Conservation (phyloP, 2,329 filamentous ascomycete species). For the Fusarium nanum region DNA sequence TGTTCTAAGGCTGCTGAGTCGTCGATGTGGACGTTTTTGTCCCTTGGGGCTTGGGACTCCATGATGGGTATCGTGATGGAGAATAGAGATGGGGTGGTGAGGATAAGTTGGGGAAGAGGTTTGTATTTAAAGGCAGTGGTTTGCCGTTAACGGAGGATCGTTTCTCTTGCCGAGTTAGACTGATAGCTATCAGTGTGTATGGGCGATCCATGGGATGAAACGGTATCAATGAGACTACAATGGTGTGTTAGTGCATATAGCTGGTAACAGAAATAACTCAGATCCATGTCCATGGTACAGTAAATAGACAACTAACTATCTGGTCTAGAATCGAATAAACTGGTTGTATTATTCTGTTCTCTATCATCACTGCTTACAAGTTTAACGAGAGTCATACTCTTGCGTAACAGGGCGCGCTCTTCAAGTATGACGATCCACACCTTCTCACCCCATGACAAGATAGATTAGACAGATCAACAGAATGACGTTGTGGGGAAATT, state of each 20-base stretch:
- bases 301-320: background rate
- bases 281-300: background rate
- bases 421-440: constrained; percentile 34
- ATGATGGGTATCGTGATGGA: constrained; percentile 13
- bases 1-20: constrained; percentile 57
- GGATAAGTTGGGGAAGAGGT: background rate
- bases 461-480: constrained; percentile 3
- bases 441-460: constrained; percentile 7
- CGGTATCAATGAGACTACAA: background rate
- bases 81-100: background rate
- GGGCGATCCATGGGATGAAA: constrained; percentile 16
- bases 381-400: constrained; percentile 5
- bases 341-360: background rate
- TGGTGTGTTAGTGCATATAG: background rate
- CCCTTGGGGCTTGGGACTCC: constrained; percentile 37
- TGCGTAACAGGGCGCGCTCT: constrained; percentile 37
- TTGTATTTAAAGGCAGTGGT: constrained; percentile 11
- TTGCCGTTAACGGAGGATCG: constrained; percentile 28
- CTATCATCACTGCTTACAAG: background rate
- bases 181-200: constrained; percentile 6
- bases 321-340: fast-evolving
- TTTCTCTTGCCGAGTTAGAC: constrained; percentile 31
- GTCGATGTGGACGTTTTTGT: constrained; percentile 37
- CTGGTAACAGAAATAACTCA: background rate
- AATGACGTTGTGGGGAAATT: constrained; percentile 39